These are phyloP conservation scores for Botrytis aclada DNA, from an alignment of 2,329 filamentous ascomycete genomes.

Conservation along the genomic window DNA sequence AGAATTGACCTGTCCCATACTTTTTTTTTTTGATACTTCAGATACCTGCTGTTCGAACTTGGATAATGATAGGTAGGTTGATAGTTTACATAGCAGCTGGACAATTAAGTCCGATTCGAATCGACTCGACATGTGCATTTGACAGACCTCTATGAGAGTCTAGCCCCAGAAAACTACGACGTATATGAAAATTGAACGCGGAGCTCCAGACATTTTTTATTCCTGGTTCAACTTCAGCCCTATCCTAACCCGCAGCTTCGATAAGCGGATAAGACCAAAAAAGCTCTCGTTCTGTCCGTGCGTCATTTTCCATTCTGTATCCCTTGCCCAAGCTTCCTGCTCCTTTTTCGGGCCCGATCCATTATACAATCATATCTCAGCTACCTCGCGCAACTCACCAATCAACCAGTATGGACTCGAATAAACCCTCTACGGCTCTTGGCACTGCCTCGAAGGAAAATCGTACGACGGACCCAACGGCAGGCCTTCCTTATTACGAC, in stretches of 20 bases:
- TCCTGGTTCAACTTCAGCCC: conserved; percentile 1
- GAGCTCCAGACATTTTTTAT: background rate
- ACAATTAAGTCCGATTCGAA: background rate
- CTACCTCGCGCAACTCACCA: background rate
- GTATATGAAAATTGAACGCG: background rate
- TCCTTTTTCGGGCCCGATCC: background rate
- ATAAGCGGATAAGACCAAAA: conserved; percentile 18
- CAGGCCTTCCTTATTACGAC: conserved; percentile 66
- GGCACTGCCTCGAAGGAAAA: conserved; percentile 40
- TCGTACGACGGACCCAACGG: conserved; percentile 45
- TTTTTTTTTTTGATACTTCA: background rate
- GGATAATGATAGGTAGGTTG: background rate
- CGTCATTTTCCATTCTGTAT: background rate
- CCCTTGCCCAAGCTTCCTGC: background rate
- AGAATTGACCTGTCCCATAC: background rate
- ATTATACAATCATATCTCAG: background rate
- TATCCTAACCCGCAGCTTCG: background rate
- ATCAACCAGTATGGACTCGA: background rate
- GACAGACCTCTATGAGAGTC: background rate
- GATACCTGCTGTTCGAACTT: background rate
- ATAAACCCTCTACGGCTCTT: background rate
- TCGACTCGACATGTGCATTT: background rate
- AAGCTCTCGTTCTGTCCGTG: background rate
- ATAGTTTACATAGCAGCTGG: background rate
- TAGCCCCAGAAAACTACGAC: background rate